Conservation (phyloP, 257 asterid species). For the Leonotis leonurus region DNA sequence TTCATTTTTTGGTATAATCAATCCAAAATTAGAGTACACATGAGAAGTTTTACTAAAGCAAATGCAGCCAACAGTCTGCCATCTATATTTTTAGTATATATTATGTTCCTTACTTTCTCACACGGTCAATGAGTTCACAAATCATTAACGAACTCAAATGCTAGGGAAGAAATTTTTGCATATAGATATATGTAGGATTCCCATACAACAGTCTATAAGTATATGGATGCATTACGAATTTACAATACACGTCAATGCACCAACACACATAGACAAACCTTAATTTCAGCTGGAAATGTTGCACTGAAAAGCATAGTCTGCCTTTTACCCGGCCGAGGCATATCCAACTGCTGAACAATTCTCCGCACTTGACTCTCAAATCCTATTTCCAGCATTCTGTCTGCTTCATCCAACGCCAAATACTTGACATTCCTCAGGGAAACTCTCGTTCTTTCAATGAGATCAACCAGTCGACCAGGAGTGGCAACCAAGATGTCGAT, state of each 20-base stretch:
- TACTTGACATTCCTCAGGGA: conserved; percentile 45
- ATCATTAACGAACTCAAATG: background rate
- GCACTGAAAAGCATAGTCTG: conserved; percentile 82
- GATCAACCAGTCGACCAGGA: conserved; percentile 69
- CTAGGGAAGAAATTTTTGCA: background rate
- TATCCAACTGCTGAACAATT: conserved; percentile 53
- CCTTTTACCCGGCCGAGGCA: conserved; percentile 61
- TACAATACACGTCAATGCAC: too few species aligned
- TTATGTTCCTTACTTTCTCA: too few species aligned
- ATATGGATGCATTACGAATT: background rate
- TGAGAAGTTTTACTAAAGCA: background rate
- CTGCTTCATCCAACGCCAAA: conserved; percentile 72
- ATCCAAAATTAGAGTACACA: background rate
- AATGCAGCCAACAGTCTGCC: background rate
- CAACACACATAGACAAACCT: conserved; percentile 15
- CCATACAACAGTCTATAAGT: background rate
- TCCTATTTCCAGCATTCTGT: conserved; percentile 83
- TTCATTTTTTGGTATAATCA: too few species aligned
- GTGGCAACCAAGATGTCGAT: conserved; percentile 80
- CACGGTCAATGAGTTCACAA: background rate
- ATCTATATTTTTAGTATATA: too few species aligned
- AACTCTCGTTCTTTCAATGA: conserved; percentile 51
- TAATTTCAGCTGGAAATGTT: conserved; percentile 61
- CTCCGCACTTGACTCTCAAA: conserved; percentile 58
- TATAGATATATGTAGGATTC: background rate